Conservation (phyloP, 805 yeast species). For the Sugiyamaella americana region DNA sequence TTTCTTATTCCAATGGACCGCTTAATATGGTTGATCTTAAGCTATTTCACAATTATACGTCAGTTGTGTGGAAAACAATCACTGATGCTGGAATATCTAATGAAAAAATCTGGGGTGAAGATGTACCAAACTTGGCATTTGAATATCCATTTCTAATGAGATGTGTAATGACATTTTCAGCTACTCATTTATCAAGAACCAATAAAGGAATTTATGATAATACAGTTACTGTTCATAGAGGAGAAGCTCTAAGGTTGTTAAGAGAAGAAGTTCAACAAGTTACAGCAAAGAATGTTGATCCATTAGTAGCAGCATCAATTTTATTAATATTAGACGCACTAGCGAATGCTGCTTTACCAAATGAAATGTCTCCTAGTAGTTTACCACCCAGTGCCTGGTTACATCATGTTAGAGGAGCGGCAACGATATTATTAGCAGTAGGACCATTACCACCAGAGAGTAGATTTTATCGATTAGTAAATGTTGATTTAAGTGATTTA, state of each 20-base stretch:
- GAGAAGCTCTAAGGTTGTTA: constrained; percentile 74
- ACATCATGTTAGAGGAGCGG: constrained; percentile 95
- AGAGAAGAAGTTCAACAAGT: constrained; percentile 84
- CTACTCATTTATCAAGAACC: constrained; percentile 77
- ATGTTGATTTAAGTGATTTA: constrained; percentile 85
- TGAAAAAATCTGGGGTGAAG: constrained; percentile 77
- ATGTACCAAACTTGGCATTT: constrained; percentile 84
- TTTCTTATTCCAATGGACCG: constrained; percentile 20
- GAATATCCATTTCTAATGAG: constrained; percentile 89
- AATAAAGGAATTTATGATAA: constrained; percentile 56
- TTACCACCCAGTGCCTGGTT: constrained; percentile 95
- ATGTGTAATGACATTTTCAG: constrained; percentile 81
- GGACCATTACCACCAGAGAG: constrained; percentile 79
- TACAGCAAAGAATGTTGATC: constrained; percentile 73
- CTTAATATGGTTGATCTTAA: constrained; percentile 71
- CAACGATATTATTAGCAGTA: constrained; percentile 91
- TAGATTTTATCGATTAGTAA: constrained; percentile 59
- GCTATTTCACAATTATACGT: constrained; percentile 81
- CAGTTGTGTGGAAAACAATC: constrained; percentile 78
- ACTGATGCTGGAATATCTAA: constrained; percentile 88
- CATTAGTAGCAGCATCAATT: constrained; percentile 86
- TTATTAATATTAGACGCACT: constrained; percentile 82
- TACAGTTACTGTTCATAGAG: constrained; percentile 48
- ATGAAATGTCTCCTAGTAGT: constrained; percentile 42
- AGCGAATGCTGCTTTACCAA: constrained; percentile 72